A percentile compares a stretch with the other conserved stretches of the same genome.
Conservation (phyloP, 257 asterid genomes). For the Solanum stenotomum region DNA sequence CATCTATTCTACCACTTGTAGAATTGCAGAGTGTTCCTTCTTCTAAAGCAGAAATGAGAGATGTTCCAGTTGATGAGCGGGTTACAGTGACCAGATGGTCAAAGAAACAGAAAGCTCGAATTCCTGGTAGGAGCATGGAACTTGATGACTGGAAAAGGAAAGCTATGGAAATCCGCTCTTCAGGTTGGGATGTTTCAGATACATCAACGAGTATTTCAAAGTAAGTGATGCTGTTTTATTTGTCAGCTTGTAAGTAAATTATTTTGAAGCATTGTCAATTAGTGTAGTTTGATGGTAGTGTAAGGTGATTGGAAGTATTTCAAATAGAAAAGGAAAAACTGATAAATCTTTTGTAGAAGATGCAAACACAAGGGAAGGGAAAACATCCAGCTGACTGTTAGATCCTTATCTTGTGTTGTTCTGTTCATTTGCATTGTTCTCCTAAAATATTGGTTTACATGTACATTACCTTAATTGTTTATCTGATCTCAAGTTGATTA, state of each 20-base stretch:
- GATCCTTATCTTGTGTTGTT: background rate
- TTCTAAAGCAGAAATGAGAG: conserved; percentile 56
- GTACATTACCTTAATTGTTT: background rate
- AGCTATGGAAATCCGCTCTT: conserved; percentile 40
- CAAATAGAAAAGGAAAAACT: background rate
- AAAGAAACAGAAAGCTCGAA: conserved; percentile 45
- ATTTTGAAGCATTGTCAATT: background rate
- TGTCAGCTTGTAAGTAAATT: background rate
- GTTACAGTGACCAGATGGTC: conserved; percentile 90
- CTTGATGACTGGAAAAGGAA: conserved; percentile 58
- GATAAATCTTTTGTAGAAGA: background rate
- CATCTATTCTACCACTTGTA: conserved; percentile 46
- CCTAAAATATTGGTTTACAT: background rate
- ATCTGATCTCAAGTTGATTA: background rate
- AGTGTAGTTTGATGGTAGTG: background rate
- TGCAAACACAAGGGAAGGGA: background rate
- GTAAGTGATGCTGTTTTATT: conserved; percentile 24
- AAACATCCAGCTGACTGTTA: background rate
- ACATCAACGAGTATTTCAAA: conserved; percentile 52
- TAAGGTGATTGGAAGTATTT: background rate
- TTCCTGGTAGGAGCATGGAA: conserved; percentile 32
- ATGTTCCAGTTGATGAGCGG: conserved; percentile 77
- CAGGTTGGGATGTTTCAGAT: conserved; percentile 59
- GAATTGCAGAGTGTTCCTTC: conserved; percentile 35
- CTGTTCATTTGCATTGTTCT: background rate